Base-by-base conservation (phyloP, 2,329 filamentous ascomycete genomes). In the Aureobasidium sp. region DNA sequence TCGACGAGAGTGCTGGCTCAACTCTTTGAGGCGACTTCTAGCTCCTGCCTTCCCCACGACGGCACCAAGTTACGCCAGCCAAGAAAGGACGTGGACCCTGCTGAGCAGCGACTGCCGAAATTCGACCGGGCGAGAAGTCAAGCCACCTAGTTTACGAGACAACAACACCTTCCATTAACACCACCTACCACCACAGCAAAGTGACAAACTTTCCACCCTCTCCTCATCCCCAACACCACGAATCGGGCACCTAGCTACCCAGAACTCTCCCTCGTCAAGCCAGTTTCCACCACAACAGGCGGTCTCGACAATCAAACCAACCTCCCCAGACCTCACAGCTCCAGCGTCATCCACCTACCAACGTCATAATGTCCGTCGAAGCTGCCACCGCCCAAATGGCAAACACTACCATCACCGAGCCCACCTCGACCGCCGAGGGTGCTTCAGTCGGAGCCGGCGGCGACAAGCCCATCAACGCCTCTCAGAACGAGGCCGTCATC, bases 401-500 rank as follows among this genome's bases (percentile, higher is more conserved):
- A 77, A 83, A 82, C 77, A 82, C 83, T 78, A 81, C 81, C 75
- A 77, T 88, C 77, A 80, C 81, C 75, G 82, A 87, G 75, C 74
- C 76, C 70, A 76, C 78, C 68, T 64, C 56, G 34, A 81, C 79
- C 74, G 82, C 81, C 70, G 75, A 81, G 73, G 84, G 87, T 68
- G 82, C 83, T 70, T 71, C 65, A 66, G 70, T 74, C 62, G 76
- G 74, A 69, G 74, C 76, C 68, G 77, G 75, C 73, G 76, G 76
- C 71, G 76, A 78, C 71, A 87, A 89, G 81, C 85, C 86, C 75
- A 84, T 84, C 78, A 84, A 89, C 79, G 81, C 84, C 74, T 83
- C 87, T 73, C 84, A 89, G 80, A 88, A 90, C 76, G 91, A 96
- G 79, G 91, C 92, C 78, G 91, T 94, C 76, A 88, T 94, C 78